Evolutionary conservation across 352 stramenopile genomes (phyloP).

Genomic region (Globisporangium takayamanum): DNA sequence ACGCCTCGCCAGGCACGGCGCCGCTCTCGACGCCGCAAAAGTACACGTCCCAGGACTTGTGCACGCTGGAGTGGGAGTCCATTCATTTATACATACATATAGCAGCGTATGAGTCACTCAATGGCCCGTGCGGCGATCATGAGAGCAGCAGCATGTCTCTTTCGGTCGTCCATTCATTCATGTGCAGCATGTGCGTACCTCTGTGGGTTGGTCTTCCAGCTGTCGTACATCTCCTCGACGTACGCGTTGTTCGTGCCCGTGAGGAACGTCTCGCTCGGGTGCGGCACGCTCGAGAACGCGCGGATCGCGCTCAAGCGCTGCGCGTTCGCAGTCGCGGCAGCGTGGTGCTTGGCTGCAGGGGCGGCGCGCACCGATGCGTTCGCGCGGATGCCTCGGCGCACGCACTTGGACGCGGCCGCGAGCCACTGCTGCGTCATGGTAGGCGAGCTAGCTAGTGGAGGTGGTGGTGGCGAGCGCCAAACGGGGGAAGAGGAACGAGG

Average conservation of each 20-base stretch:
- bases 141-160: too few species aligned
- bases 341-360: background rate
- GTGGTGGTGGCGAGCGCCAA: background rate
- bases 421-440: conserved; percentile 60
- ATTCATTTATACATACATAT: background rate
- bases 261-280: conserved; percentile 90
- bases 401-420: conserved; percentile 39
- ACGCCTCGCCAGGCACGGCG: conserved; percentile 70
- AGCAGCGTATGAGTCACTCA: too few species aligned
- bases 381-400: conserved; percentile 40
- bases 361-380: conserved; percentile 16
- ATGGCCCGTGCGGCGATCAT: too few species aligned
- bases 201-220: conserved; percentile 87
- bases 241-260: conserved; percentile 94
- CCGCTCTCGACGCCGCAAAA: conserved; percentile 79
- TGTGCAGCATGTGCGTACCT: conserved; percentile 24
- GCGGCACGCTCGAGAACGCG: conserved; percentile 55
- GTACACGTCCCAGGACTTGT: conserved; percentile 87
- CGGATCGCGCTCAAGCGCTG: conserved; percentile 21
- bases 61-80: conserved; percentile 32
- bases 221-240: conserved; percentile 96
- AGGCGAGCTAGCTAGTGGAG: background rate
- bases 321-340: background rate
- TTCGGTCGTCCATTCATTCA: too few species aligned
- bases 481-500: background rate